Percentiles rank a stretch among this genome's conserved stretches.
phyloP scores from a whole-genome alignment of 192 early-diverging fungal species.

The Backusella liffmaniae region DNA sequence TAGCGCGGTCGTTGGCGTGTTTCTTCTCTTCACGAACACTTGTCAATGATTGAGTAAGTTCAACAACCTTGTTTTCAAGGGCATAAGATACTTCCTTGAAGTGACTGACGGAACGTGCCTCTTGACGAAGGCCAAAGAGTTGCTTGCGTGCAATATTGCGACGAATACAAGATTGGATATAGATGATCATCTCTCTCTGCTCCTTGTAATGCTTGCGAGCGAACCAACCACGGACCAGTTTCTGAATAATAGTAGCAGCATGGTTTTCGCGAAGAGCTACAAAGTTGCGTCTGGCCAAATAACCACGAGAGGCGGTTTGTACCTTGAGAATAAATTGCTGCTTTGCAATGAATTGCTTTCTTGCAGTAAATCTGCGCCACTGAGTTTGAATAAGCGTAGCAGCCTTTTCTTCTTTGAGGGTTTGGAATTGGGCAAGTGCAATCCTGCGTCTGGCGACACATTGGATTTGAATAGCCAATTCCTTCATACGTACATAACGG shows the following conservation, averaged over 20 bases:
- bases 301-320: constrained; percentile 65
- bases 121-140: constrained; percentile 70
- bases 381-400: constrained; percentile 77
- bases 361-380: constrained; percentile 63
- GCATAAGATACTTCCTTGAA: constrained; percentile 93
- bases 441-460: constrained; percentile 57
- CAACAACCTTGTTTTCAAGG: constrained; percentile 95
- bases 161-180: constrained; percentile 83
- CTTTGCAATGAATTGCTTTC: constrained; percentile 42
- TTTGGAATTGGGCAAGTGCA: constrained; percentile 52
- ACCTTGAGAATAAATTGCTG: constrained; percentile 57
- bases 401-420: constrained; percentile 62
- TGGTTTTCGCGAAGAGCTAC: constrained; percentile 51
- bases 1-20: constrained; percentile 51
- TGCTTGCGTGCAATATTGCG: constrained; percentile 67
- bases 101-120: constrained; percentile 87
- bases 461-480: constrained; percentile 70
- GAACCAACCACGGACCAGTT: constrained; percentile 63
- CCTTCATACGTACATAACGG: constrained; percentile 55
- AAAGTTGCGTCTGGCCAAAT: constrained; percentile 64
- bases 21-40: constrained; percentile 70
- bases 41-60: constrained; percentile 80
- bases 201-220: constrained; percentile 60
- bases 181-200: constrained; percentile 56
- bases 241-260: constrained; percentile 82